Base-by-base conservation (phyloP, 345 rosid genomes). In the Camelina laxa region DNA sequence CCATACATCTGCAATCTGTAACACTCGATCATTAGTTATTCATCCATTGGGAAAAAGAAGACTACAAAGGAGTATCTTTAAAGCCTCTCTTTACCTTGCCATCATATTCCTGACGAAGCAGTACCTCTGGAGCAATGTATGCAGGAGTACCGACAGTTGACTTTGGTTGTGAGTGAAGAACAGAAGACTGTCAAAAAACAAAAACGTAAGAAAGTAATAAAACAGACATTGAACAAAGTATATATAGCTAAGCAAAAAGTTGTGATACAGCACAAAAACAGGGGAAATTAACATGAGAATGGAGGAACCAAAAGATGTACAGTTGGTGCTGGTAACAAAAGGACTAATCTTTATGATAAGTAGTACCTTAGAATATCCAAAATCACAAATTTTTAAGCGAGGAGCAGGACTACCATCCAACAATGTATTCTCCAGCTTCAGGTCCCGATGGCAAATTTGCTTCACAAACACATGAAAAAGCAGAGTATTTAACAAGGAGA, bases 91-190 rank as follows among this genome's bases (percentile, higher is more conserved):
- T 77, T 80, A 92, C 99, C 98, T 95, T 95, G 83, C 98, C 98
- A 79, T 95, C 98, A 35, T 95, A 95, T 73, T 90, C 92, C 67
- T 85, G 89, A 78, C 84, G 90, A 59, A 85, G 83, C 17, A 92
- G 77, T 31, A 95, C 98, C 85, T 95, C 99, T 13, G 98, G 97
- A 67, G 99, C 99, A 19, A 92, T 95, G 69, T 90, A 92, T 7
- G 99, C 98, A 77, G 99, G 99, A 75, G 98, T 95, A 39, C 99
- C 99, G n/a, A 95, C 98, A 7, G 97, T 95, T 44, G 99, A 95
- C 70, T 87, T 95, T 1, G 98, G 99, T 84, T 92, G 97, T 8
- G 98, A 95, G 79, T 92, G 98, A 47, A 92, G 92, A 78, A 95
- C 91, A 16, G 92, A 89, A 17, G 99, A 92, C 97, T 92, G 87